Evolutionary conservation across 371 early-diverging fungal species (phyloP).

Genomic region (Mortierella polycephala): DNA sequence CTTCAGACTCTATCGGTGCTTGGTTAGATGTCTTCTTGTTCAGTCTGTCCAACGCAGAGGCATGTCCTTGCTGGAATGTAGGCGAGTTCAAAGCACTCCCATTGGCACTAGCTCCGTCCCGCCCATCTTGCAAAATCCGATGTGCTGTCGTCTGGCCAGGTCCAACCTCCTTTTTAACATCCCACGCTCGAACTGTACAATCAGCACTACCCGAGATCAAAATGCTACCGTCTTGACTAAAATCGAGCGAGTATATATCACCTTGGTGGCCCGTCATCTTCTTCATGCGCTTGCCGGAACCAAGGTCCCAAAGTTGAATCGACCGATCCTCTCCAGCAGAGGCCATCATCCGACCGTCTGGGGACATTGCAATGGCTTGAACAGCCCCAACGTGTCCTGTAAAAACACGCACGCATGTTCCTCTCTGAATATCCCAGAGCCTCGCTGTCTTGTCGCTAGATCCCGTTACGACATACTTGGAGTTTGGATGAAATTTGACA

Average conservation of each 20-base stretch:
- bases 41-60: conserved; percentile 30
- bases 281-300: conserved; percentile 85
- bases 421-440: conserved; percentile 96
- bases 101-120: not conserved
- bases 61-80: conserved; percentile 12
- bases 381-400: conserved; percentile 93
- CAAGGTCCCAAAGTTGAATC: conserved; percentile 98
- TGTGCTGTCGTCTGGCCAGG: conserved; percentile 29
- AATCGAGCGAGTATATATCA: conserved; percentile 89
- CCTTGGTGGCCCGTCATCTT: conserved; percentile 87
- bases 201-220: conserved; percentile 94
- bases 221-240: conserved; percentile 86
- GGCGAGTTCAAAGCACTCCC: conserved; percentile 5
- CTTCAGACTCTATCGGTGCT: conserved; percentile 53
- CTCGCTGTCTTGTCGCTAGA: conserved; percentile 95
- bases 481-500: conserved; percentile 99
- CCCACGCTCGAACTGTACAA: conserved; percentile 96
- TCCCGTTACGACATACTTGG: conserved; percentile 96
- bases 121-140: conserved; percentile 38
- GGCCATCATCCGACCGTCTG: conserved; percentile 95
- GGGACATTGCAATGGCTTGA: conserved; percentile 90
- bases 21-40: conserved; percentile 23
- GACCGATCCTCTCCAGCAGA: conserved; percentile 91
- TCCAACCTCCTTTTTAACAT: conserved; percentile 74
- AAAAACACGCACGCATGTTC: conserved; percentile 94